Percentiles rank a stretch among this genome's conserved stretches.
These are phyloP conservation scores for Tricholomella constricta DNA, from an alignment of 768 basidiomycete species.

Conservation along the genomic window DNA sequence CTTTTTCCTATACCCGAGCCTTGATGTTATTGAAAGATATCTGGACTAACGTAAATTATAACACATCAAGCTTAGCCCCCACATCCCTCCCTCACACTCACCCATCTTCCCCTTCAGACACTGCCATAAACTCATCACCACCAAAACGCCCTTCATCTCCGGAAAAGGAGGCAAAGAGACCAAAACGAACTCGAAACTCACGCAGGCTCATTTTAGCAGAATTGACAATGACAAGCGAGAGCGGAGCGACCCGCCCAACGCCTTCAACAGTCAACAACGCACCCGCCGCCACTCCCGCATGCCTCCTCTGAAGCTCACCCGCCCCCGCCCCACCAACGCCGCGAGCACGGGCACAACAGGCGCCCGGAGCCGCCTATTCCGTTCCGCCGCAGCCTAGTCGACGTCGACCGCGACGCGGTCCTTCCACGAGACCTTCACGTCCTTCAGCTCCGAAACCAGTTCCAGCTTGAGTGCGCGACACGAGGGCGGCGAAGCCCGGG, in stretches of 20 bases:
- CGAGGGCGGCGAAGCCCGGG: conserved; percentile 3
- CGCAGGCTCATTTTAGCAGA: conserved; percentile 10
- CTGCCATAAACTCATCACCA: neutral
- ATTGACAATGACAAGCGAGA: conserved; percentile 10
- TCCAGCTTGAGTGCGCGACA: conserved; percentile 3
- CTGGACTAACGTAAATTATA: too few relatives aligned
- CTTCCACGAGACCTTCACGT: conserved; percentile 11
- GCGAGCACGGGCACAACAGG: conserved; percentile 6
- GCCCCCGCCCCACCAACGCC: conserved; percentile 6
- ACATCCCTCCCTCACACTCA: neutral
- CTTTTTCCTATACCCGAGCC: too few relatives aligned
- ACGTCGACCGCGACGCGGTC: conserved; percentile 4
- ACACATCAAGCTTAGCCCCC: too few relatives aligned
- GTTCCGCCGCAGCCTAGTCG: neutral
- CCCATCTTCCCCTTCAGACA: neutral
- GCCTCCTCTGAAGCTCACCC: conserved; percentile 4
- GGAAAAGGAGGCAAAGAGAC: too few relatives aligned
- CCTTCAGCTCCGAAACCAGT: conserved; percentile 1
- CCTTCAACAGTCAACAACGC: conserved; percentile 3
- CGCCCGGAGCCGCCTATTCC: too few relatives aligned
- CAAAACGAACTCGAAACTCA: conserved; percentile 3
- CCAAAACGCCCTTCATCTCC: neutral
- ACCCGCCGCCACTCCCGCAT: conserved; percentile 1
- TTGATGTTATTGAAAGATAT: too few relatives aligned
- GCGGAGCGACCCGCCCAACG: conserved; percentile 2